Percentiles rank a stretch among this genome's conserved stretches.
Evolutionary conservation across 495 filamentous ascomycete genomes (phyloP).

Genomic region (Aspergillus bridgeri): DNA sequence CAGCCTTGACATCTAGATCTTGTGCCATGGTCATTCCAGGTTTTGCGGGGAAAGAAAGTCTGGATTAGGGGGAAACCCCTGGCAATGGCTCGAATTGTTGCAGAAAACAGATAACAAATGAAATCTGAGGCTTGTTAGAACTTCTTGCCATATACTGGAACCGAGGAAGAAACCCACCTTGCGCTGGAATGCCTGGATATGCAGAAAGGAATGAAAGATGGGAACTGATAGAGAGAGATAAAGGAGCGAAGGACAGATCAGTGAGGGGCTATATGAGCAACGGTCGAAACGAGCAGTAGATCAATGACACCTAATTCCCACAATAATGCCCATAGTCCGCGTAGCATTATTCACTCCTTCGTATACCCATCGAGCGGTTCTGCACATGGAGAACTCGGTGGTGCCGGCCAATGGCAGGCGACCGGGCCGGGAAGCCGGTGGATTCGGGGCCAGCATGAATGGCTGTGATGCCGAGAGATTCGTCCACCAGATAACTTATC

Average conservation of each 20-base stretch:
- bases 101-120: not conserved
- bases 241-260: not conserved
- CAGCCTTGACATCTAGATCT: constrained; percentile 15
- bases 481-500: constrained; percentile 3
- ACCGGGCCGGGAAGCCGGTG: constrained; percentile 18
- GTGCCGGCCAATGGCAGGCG: constrained; percentile 11
- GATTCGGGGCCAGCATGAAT: constrained; percentile 6
- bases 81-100: not conserved
- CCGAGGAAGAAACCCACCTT: not conserved
- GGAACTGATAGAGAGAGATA: constrained; percentile 4
- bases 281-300: constrained; percentile 1
- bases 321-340: constrained; percentile 5
- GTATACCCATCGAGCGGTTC: not conserved
- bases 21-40: constrained; percentile 12
- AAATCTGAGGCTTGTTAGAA: not conserved
- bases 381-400: constrained; percentile 12
- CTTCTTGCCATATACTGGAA: not conserved
- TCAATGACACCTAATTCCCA: constrained; percentile 5
- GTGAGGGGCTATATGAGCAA: constrained; percentile 3
- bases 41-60: not conserved
- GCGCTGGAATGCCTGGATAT: constrained; percentile 5
- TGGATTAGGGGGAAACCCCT: not conserved
- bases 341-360: not conserved
- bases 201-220: not conserved
- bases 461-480: constrained; percentile 10